A percentile compares a stretch with the other conserved stretches of the same genome.
phyloP scores from a whole-genome alignment of 2,329 filamentous ascomycete genomes.

The Alternaria sp. region DNA sequence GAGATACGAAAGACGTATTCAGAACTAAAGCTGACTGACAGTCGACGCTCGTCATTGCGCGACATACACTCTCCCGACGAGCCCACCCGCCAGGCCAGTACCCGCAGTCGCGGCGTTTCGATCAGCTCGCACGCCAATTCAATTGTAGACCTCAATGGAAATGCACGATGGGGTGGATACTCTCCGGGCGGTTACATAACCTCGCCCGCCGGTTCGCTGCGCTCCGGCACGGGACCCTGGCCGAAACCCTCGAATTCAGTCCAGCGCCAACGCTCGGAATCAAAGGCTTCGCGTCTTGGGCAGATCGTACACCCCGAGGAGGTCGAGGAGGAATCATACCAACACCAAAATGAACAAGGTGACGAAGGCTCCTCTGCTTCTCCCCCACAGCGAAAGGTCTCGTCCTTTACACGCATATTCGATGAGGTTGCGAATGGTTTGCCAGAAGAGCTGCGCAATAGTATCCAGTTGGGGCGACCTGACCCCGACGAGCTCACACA shows the following conservation, averaged over 20 bases:
- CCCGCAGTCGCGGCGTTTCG: constrained; percentile 53
- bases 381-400: constrained; percentile 38
- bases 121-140: constrained; percentile 61
- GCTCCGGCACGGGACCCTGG: constrained; percentile 56
- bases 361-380: constrained; percentile 8
- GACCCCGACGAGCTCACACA: constrained; percentile 16
- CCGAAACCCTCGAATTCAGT: constrained; percentile 45
- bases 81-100: constrained; percentile 33
- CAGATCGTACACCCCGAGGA: constrained; percentile 53
- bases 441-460: constrained; percentile 41
- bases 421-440: constrained; percentile 49
- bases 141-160: constrained; percentile 74
- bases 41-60: constrained; percentile 69
- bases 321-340: constrained; percentile 22
- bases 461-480: constrained; percentile 18
- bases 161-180: constrained; percentile 74
- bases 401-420: constrained; percentile 50
- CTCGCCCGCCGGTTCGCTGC: constrained; percentile 70
- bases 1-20: constrained; percentile 78
- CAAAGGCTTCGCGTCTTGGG: constrained; percentile 53
- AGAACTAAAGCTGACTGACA: constrained; percentile 75
- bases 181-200: constrained; percentile 74
- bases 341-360: background rate
- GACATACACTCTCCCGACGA: constrained; percentile 53
- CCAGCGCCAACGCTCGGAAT: constrained; percentile 51